Conservation (phyloP, 2,329 filamentous ascomycete species). For the Cylindrodendrum hubeiense region DNA sequence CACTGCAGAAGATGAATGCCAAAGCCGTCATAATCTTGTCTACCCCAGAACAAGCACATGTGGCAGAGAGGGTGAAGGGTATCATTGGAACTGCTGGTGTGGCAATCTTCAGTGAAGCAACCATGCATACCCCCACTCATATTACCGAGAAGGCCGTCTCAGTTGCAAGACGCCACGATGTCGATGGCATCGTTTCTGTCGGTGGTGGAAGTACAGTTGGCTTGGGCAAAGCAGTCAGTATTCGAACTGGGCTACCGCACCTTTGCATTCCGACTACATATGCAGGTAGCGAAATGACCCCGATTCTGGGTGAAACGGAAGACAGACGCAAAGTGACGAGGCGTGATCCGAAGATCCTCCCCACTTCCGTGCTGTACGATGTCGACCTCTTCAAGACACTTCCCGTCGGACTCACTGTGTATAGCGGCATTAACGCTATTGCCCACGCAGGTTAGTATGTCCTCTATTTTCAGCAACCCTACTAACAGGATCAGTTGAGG, state of each 20-base stretch:
- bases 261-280: conserved; percentile 69
- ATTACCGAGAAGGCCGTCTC: conserved; percentile 22
- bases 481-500: conserved; percentile 59
- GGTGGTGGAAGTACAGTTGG: conserved; percentile 57
- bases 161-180: background rate
- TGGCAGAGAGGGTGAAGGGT: conserved; percentile 27
- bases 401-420: conserved; percentile 64
- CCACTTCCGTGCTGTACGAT: conserved; percentile 73
- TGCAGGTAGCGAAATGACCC: conserved; percentile 73
- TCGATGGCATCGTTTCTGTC: conserved; percentile 45
- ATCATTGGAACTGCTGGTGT: conserved; percentile 25
- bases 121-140: conserved; percentile 26
- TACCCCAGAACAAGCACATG: conserved; percentile 54
- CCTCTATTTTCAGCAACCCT: background rate
- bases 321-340: conserved; percentile 69
- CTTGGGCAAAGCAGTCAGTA: conserved; percentile 68
- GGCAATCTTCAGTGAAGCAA: conserved; percentile 22
- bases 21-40: conserved; percentile 62
- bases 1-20: conserved; percentile 55
- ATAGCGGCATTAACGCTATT: conserved; percentile 74
- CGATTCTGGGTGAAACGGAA: conserved; percentile 73
- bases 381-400: conserved; percentile 72
- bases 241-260: conserved; percentile 66
- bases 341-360: conserved; percentile 69
- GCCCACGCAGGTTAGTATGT: conserved; percentile 57